These are phyloP conservation scores for Diutina scorzettiae DNA, from an alignment of 1,139 yeast species.

Conservation along the genomic window DNA sequence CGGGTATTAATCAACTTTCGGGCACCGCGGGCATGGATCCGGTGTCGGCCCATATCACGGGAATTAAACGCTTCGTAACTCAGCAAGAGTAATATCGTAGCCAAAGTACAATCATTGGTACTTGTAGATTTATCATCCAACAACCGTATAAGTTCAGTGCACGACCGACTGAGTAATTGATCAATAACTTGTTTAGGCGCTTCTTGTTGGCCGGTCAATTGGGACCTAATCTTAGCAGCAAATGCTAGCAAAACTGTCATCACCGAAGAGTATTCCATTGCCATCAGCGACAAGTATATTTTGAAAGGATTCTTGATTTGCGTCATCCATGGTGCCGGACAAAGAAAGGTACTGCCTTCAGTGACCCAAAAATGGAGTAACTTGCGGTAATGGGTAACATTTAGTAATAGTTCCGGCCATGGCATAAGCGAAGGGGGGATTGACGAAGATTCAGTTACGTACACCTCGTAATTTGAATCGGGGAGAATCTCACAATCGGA, in stretches of 20 bases:
- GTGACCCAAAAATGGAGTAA: conserved; percentile 54
- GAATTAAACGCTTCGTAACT: conserved; percentile 48
- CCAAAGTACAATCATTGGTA: conserved; percentile 55
- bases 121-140: conserved; percentile 41
- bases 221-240: conserved; percentile 43
- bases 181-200: conserved; percentile 26
- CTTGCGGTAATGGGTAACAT: conserved; percentile 47
- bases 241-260: conserved; percentile 55
- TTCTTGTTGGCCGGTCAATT: conserved; percentile 19
- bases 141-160: conserved; percentile 41
- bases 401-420: conserved; percentile 44
- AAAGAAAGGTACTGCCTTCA: conserved; percentile 49
- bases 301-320: conserved; percentile 60
- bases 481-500: background rate
- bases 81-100: conserved; percentile 50
- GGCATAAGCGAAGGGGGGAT: conserved; percentile 36
- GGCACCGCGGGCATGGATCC: conserved; percentile 60
- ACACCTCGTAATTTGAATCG: background rate
- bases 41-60: conserved; percentile 40
- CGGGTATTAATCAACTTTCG: conserved; percentile 48
- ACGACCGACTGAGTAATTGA: conserved; percentile 42
- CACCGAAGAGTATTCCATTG: conserved; percentile 47
- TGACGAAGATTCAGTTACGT: background rate
- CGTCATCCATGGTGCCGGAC: conserved; percentile 52
- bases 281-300: conserved; percentile 55